Evolutionary conservation across 2,329 filamentous ascomycete species (phyloP).

Genomic region (Colletotrichum destructivum): DNA sequence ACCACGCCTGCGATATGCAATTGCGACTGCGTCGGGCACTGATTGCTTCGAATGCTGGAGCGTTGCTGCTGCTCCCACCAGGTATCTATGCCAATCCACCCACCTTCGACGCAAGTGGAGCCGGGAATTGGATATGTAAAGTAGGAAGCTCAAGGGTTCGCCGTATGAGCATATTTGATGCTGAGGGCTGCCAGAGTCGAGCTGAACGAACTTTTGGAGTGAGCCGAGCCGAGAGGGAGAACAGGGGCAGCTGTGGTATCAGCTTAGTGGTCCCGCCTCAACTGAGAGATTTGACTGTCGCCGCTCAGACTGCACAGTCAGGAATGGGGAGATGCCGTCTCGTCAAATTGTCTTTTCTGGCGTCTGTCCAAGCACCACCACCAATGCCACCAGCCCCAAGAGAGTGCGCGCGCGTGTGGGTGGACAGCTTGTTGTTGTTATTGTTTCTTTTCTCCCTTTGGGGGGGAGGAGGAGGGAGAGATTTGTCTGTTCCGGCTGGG

Average conservation of each 20-base stretch:
- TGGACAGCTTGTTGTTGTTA: slow-evolving; percentile 5
- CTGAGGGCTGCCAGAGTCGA: not conserved
- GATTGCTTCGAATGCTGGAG: slow-evolving; percentile 4
- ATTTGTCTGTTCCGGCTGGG: slow-evolving; percentile 20
- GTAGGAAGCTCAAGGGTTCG: not conserved
- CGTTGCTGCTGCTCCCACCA: slow-evolving; percentile 19
- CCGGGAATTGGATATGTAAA: not conserved
- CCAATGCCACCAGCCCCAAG: not conserved
- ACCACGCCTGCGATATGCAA: slow-evolving; percentile 22
- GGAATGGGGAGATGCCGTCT: slow-evolving; percentile 28
- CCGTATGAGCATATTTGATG: not conserved
- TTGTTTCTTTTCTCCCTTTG: slow-evolving; percentile 38
- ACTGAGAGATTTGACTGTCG: slow-evolving; percentile 18
- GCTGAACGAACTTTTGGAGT: slow-evolving; percentile 4
- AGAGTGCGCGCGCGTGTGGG: not conserved
- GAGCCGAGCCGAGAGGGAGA: slow-evolving; percentile 1
- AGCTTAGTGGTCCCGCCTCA: slow-evolving; percentile 26
- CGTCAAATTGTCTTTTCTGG: slow-evolving; percentile 25
- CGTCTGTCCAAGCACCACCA: slow-evolving; percentile 38
- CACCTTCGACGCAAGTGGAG: not conserved
- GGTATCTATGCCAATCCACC: not conserved
- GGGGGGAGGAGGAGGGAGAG: not conserved
- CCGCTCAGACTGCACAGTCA: slow-evolving; percentile 14
- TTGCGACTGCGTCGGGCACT: slow-evolving; percentile 8
- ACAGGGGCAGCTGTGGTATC: slow-evolving; percentile 1